These are phyloP conservation scores for Elaphomyces granulatus DNA, from an alignment of 495 filamentous ascomycete species.

Conservation along the genomic window DNA sequence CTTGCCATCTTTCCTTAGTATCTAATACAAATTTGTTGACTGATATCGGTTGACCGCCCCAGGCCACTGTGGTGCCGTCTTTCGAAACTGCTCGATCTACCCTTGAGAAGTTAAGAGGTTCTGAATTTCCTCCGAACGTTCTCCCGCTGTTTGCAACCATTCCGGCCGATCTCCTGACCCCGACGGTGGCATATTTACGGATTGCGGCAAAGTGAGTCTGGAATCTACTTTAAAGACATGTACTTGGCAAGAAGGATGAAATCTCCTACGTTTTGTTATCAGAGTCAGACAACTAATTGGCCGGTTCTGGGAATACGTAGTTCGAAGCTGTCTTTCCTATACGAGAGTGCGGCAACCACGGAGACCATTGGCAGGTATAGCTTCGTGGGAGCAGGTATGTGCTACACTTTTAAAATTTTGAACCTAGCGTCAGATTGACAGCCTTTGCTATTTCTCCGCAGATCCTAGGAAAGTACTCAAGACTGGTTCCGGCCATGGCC, in stretches of 20 bases:
- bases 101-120: constrained; percentile 33
- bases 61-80: constrained; percentile 28
- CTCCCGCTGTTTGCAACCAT: constrained; percentile 78
- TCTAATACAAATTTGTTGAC: not conserved
- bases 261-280: not conserved
- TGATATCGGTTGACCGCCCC: constrained; percentile 18
- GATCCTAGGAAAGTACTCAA: constrained; percentile 74
- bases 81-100: constrained; percentile 34
- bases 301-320: constrained; percentile 10
- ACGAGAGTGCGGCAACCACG: constrained; percentile 82
- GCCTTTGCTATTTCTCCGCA: constrained; percentile 14
- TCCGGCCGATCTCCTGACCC: constrained; percentile 81
- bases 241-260: not conserved
- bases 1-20: constrained; percentile 1
- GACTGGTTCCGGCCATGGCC: constrained; percentile 77
- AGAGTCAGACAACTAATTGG: constrained; percentile 9
- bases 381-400: constrained; percentile 73
- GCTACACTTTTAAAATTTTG: constrained; percentile 1
- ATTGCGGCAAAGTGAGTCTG: constrained; percentile 53
- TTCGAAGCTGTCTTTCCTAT: constrained; percentile 53
- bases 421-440: not conserved
- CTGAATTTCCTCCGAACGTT: constrained; percentile 56
- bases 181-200: constrained; percentile 82
- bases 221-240: no score
- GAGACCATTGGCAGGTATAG: constrained; percentile 88